Evolutionary conservation across 1,284 basidiomycete genomes (phyloP), one percentile per base, ranked within the genome.

Genomic region (Pseudozyma sp.): DNA sequence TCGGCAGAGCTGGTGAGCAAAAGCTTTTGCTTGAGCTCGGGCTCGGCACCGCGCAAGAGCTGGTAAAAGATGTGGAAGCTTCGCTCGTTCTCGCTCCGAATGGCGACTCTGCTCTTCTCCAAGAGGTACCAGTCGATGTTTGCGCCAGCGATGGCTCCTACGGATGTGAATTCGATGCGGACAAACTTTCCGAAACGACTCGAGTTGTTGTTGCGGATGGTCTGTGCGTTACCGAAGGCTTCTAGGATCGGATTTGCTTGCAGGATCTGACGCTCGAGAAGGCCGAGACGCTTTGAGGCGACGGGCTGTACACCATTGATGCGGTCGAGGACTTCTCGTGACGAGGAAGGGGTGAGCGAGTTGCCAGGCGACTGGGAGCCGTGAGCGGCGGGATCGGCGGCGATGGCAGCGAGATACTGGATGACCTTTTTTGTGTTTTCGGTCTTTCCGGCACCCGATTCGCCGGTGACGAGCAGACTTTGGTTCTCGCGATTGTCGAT

Each of bases 361-460:
- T 79, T 68, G 16, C 72, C 52, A 10, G 68, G 52, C 7, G 73
- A 76, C 17, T 65, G 64, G 7, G 69, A 60, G 37, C 39, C 42
- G 30, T 57, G 33, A n/a, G 68, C 68, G 19, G 71, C 51, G 4
- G 69, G 68, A 52, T 84, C 82, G 16, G 92, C 91, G 4, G 97
- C 97, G 75, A 98, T 97, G 10, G 97, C 94, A 0, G 97, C 96
- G 35, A 99, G 90, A 85, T 99, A 99, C 85, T 99, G 97, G 64
- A 99, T 99, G 81, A 99, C 96, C 84, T 98, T 98, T 88, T 99
- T 99, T 14, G 97, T 99, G 86, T 96, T 99, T 85, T 99, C 97
- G 1, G 97, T 99, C 88, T 99, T 99, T 47, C 97, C 97, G 1
- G 97, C 97, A 44, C 97, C 97, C 4, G 97, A 99, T 87, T 99